A percentile compares a stretch with the other conserved stretches of the same genome.
Conservation (phyloP, 805 yeast genomes). For the Lipomyces chichibuensis region DNA sequence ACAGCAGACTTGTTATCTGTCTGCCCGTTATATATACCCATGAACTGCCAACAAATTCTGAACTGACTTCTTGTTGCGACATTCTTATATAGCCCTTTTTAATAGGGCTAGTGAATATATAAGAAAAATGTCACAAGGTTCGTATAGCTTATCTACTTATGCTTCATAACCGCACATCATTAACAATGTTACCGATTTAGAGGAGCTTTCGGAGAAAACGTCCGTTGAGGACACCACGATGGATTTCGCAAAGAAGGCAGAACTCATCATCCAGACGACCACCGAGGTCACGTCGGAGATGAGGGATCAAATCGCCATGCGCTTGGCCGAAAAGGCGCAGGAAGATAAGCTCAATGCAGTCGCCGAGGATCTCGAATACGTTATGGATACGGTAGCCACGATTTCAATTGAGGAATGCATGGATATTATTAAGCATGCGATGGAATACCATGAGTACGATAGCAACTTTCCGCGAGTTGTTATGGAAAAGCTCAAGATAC, state of each 20-base stretch:
- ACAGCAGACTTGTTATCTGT: too few relatives aligned
- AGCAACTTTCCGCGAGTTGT: slow-evolving; percentile 50
- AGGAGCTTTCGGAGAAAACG: too few relatives aligned
- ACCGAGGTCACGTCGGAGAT: neutral
- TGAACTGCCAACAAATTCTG: too few relatives aligned
- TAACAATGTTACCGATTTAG: too few relatives aligned
- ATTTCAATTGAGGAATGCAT: slow-evolving; percentile 47
- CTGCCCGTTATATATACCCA: too few relatives aligned
- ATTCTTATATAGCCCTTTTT: too few relatives aligned
- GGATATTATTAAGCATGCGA: slow-evolving; percentile 45
- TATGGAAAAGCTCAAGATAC: slow-evolving; percentile 42
- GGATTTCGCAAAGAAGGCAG: neutral
- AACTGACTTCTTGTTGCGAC: too few relatives aligned
- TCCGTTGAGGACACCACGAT: neutral
- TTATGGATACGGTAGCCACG: slow-evolving; percentile 45
- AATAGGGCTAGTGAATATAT: too few relatives aligned
- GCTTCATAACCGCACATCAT: too few relatives aligned
- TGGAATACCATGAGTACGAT: slow-evolving; percentile 50
- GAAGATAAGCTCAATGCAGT: neutral
- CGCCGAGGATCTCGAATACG: neutral
- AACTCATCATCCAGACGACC: neutral
- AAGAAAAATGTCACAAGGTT: too few relatives aligned
- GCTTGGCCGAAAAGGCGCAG: neutral
- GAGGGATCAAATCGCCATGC: neutral
- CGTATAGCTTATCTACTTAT: too few relatives aligned